Percentiles rank a stretch among this genome's conserved stretches.
Conservation (phyloP, 352 stramenopile species). For the Discostella stelligera region DNA sequence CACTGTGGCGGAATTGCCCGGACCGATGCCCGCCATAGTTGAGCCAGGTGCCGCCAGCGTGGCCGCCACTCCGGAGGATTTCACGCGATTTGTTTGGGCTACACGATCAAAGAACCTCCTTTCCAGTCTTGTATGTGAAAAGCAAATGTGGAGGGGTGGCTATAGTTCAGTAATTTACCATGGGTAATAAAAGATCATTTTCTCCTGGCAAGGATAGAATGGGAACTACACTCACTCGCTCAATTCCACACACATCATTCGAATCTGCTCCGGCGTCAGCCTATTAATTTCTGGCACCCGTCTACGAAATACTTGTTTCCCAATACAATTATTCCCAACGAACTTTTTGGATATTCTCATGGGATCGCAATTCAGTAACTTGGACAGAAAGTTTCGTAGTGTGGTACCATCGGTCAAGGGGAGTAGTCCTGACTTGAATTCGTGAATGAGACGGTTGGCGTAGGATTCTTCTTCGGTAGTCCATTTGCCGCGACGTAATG, state of each 20-base stretch:
- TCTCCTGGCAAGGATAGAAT: background rate
- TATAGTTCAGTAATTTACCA: background rate
- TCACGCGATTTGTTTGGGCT: constrained; percentile 90
- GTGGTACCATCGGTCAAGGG: constrained; percentile 96
- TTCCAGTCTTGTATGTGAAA: constrained; percentile 71
- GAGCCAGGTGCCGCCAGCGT: constrained; percentile 8
- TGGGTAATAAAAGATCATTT: background rate
- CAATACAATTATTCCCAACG: constrained; percentile 96
- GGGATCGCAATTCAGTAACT: constrained; percentile 97
- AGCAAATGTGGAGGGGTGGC: background rate
- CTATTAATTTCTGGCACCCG: constrained; percentile 72
- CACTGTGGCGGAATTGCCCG: constrained; percentile 4
- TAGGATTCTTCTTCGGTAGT: constrained; percentile 92
- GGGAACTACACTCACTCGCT: constrained; percentile 35
- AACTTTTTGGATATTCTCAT: constrained; percentile 99
- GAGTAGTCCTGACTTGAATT: constrained; percentile 96
- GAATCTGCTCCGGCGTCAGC: constrained; percentile 70
- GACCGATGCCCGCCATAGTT: background rate
- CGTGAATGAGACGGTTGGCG: constrained; percentile 92
- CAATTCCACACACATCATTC: constrained; percentile 67
- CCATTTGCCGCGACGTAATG: constrained; percentile 90
- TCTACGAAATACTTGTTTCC: constrained; percentile 87
- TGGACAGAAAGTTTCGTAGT: constrained; percentile 95
- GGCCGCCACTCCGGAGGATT: constrained; percentile 40
- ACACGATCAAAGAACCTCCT: constrained; percentile 94